Conservation (phyloP, 805 yeast species). For the Brettanomyces nanus region DNA sequence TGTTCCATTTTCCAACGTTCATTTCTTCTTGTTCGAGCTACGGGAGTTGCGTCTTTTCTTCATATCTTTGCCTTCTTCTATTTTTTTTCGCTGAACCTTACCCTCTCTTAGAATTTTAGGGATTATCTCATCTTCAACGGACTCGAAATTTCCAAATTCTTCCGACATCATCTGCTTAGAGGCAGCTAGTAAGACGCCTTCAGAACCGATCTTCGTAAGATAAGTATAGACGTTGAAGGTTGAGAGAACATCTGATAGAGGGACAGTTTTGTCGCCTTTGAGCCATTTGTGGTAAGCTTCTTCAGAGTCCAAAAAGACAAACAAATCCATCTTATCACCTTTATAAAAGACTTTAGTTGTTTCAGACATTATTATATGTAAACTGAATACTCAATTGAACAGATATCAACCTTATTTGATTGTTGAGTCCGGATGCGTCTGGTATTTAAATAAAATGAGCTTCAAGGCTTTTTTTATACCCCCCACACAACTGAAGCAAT, state of each 20-base stretch:
- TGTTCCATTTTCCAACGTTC: too few species aligned
- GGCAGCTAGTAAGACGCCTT: slow-evolving; percentile 66
- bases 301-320: slow-evolving; percentile 52
- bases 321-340: slow-evolving; percentile 57
- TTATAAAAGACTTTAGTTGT: slow-evolving; percentile 52
- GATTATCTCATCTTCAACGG: slow-evolving; percentile 45
- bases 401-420: too few species aligned
- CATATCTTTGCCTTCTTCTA: neutral
- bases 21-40: too few species aligned
- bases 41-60: neutral
- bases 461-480: too few species aligned
- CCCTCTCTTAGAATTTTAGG: slow-evolving; percentile 56
- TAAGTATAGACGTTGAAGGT: slow-evolving; percentile 58
- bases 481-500: too few species aligned
- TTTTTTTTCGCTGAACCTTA: slow-evolving; percentile 28
- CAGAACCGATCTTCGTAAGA: slow-evolving; percentile 54
- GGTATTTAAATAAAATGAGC: too few species aligned
- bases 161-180: slow-evolving; percentile 53
- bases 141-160: slow-evolving; percentile 57
- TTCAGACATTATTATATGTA: slow-evolving; percentile 1
- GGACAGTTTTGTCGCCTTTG: slow-evolving; percentile 44
- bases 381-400: neutral
- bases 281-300: slow-evolving; percentile 40
- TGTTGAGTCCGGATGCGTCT: too few species aligned
- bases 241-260: slow-evolving; percentile 55